Percentiles rank a stretch among this genome's conserved stretches.
Evolutionary conservation across 2,329 filamentous ascomycete species (phyloP).

Genomic region (Aspergillus floridensis): DNA sequence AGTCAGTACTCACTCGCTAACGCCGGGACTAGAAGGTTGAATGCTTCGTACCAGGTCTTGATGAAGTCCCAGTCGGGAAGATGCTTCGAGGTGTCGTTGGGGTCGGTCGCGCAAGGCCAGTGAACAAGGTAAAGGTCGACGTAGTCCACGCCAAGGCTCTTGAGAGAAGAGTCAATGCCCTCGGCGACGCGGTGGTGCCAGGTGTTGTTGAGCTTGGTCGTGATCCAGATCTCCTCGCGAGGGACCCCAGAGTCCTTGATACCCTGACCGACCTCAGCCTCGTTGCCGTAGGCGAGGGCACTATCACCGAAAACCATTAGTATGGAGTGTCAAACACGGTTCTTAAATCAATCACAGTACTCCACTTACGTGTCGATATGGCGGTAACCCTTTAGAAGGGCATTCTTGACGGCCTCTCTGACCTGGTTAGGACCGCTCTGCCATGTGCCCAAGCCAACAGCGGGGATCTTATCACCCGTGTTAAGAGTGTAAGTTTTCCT

Average conservation of each 20-base stretch:
- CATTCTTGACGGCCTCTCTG: constrained; percentile 48
- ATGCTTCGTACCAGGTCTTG: constrained; percentile 61
- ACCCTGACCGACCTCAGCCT: constrained; percentile 64
- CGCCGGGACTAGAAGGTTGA: constrained; percentile 33
- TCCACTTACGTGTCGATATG: constrained; percentile 53
- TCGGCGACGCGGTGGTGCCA: constrained; percentile 60
- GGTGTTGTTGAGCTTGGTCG: constrained; percentile 68
- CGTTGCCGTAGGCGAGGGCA: constrained; percentile 58
- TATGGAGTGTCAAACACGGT: neutral
- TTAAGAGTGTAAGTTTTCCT: constrained; percentile 48
- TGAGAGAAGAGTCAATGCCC: constrained; percentile 61
- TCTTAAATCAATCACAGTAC: constrained; percentile 8
- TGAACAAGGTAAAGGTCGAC: constrained; percentile 73
- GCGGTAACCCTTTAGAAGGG: constrained; percentile 52
- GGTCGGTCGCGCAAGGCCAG: constrained; percentile 59
- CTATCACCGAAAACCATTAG: constrained; percentile 14
- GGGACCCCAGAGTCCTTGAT: constrained; percentile 66
- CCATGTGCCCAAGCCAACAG: constrained; percentile 56
- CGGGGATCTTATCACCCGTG: constrained; percentile 50
- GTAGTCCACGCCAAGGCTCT: constrained; percentile 64
- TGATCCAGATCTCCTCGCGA: constrained; percentile 65
- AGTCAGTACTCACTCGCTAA: constrained; percentile 50
- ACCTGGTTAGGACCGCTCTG: constrained; percentile 55
- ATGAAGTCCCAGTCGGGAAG: constrained; percentile 77
- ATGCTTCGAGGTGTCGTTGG: constrained; percentile 56